Conservation (phyloP, 495 filamentous ascomycete genomes). For the Opeltia flavorubescens region DNA sequence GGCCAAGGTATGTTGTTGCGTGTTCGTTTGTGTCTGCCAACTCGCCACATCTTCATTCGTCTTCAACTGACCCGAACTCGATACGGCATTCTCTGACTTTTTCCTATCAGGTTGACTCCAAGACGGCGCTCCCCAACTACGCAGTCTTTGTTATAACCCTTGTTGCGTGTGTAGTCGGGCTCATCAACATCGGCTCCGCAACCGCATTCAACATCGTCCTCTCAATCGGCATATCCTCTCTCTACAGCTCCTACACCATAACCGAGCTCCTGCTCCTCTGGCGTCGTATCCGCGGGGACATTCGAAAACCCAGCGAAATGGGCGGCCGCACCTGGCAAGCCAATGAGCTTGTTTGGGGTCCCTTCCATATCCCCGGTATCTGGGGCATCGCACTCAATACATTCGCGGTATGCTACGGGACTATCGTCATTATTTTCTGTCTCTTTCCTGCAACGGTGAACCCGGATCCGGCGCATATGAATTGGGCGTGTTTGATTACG, state of each 20-base stretch:
- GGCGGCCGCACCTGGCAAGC: conserved; percentile 16
- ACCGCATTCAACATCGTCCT: conserved; percentile 35
- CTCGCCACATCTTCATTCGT: background rate
- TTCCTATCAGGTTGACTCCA: conserved; percentile 16
- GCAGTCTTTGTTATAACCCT: conserved; percentile 31
- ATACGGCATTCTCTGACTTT: background rate
- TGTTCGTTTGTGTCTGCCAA: background rate
- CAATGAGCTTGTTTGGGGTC: conserved; percentile 30
- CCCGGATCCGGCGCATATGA: conserved; percentile 26
- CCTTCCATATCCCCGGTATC: conserved; percentile 31
- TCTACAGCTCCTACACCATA: conserved; percentile 30
- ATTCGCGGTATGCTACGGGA: conserved; percentile 22
- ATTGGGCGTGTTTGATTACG: conserved; percentile 27
- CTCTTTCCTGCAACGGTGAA: conserved; percentile 28
- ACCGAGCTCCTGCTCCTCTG: conserved; percentile 31
- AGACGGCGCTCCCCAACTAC: conserved; percentile 36
- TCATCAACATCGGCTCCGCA: conserved; percentile 37
- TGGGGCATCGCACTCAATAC: conserved; percentile 30
- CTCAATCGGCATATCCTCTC: conserved; percentile 24
- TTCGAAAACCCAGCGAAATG: conserved; percentile 18
- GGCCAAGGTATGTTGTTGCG: conserved; percentile 22
- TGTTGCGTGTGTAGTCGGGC: conserved; percentile 22
- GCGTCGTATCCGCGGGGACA: conserved; percentile 24
- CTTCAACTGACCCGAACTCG: background rate
- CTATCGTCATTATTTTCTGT: conserved; percentile 28